Base-by-base conservation (phyloP, 208 protist species). In the Leishmania braziliensis region DNA sequence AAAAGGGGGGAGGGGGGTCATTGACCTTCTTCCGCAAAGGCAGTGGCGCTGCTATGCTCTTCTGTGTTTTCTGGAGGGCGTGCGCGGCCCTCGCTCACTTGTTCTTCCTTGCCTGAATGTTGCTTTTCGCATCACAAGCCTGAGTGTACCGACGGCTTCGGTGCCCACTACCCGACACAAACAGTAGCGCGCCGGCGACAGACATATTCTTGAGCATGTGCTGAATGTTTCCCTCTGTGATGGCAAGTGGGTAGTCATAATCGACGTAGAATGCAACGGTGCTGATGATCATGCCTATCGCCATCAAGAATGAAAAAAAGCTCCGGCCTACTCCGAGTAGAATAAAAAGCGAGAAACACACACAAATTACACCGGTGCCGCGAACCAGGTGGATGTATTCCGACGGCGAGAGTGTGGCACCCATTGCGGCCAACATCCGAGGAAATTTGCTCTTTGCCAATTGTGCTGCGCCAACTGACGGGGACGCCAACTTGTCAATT, bases 301-400 rank as follows among this genome's bases (percentile, higher is more conserved):
- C 92, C 76, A 97, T 76, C 62, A 95, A 53, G 58, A 97, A 91
- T 29, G 89, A 79, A 74, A 97, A 96, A 86, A 96, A 95, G 81
- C 86, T 89, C 60, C 94, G 90, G 5, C 92, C 92, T 48, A 97
- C 91, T 23, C 90, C 91, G 29, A 97, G 89, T 9, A 97, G 72
- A 82, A 95, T 93, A 53, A 97, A 95, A 33, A 95, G 84, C 14
- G 94, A 95, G 71, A 94, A 94, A 63, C 86, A 86, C 46, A 97
- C 73, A 56, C 90, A 93, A 3, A 93, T 84, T 51, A 84, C 86
- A 20, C 94, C 94, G 58, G 85, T 90, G 9, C 58, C 79, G 68
- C 93, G 91, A 39, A 93, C 87, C 9, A 95, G 10, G 65, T 75
- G 53, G 23, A 93, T 75, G 85, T 93, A 97, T 50, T 95, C 82